Conservation (phyloP, 148 eudicot species). For the Gaultheria prostrata region DNA sequence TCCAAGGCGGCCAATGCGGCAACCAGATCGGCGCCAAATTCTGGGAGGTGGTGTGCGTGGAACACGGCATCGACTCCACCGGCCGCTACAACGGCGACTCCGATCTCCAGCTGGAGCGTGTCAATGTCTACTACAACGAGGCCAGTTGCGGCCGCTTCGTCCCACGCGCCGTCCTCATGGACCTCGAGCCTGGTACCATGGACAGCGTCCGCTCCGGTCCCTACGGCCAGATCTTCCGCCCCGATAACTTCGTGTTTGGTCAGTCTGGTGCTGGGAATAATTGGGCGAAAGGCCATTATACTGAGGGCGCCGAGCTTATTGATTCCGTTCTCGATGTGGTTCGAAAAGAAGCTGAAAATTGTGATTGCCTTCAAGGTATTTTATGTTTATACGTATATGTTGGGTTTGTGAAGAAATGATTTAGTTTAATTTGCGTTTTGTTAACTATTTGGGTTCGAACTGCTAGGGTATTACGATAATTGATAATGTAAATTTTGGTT, state of each 20-base stretch:
- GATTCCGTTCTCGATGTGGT: slow-evolving; percentile 54
- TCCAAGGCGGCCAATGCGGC: slow-evolving; percentile 30
- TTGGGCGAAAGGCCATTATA: slow-evolving; percentile 52
- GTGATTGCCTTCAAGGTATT: slow-evolving; percentile 46
- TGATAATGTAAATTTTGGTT: too few relatives aligned
- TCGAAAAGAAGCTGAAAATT: slow-evolving; percentile 47
- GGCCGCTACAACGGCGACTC: slow-evolving; percentile 40
- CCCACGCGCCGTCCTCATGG: slow-evolving; percentile 49
- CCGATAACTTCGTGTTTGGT: slow-evolving; percentile 45
- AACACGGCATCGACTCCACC: slow-evolving; percentile 47
- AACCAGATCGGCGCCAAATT: slow-evolving; percentile 23
- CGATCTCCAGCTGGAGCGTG: slow-evolving; percentile 41
- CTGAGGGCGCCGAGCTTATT: slow-evolving; percentile 48
- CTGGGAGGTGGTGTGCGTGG: slow-evolving; percentile 27
- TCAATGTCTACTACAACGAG: slow-evolving; percentile 55
- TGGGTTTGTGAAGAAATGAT: background rate
- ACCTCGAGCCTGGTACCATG: slow-evolving; percentile 58
- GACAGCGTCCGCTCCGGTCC: slow-evolving; percentile 49
- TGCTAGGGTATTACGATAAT: background rate
- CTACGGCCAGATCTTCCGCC: slow-evolving; percentile 49
- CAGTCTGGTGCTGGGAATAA: slow-evolving; percentile 50
- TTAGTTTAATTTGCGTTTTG: background rate
- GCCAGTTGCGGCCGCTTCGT: slow-evolving; percentile 50
- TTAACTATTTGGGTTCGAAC: background rate
- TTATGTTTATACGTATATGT: background rate